Conservation (phyloP, 139 green algal genomes). For the Chlamydomonas sp. region DNA sequence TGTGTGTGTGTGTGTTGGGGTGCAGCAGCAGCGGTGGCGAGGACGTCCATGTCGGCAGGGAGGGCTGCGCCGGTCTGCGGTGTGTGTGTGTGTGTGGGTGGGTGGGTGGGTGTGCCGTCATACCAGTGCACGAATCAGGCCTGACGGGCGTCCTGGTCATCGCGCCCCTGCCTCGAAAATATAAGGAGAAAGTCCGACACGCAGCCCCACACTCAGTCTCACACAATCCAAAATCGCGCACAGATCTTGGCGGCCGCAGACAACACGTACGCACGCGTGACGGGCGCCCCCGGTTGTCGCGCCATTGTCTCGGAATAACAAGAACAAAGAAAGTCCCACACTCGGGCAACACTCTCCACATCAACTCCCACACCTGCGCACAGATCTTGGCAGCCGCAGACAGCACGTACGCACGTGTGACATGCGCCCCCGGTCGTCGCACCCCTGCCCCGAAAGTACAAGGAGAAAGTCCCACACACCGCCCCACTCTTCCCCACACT, state of each 20-base stretch:
- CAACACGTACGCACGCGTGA: neutral
- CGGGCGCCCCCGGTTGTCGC: neutral
- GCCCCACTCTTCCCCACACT: neutral
- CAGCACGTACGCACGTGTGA: conserved; percentile 42
- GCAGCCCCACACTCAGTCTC: no score
- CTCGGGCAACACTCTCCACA: neutral
- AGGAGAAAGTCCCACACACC: no score
- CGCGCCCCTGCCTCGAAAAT: neutral
- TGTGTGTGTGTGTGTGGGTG: no score
- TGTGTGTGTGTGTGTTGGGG: no score
- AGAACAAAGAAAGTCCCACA: neutral
- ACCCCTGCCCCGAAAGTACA: neutral
- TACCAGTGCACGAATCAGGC: no score
- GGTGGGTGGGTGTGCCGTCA: no score
- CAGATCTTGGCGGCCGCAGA: neutral
- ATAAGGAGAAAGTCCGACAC: no score
- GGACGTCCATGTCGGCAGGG: no score
- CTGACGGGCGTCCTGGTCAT: no score
- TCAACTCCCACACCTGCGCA: conserved; percentile 1
- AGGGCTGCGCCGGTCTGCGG: no score
- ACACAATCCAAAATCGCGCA: no score
- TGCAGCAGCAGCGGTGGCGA: no score
- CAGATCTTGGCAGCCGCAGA: conserved; percentile 65
- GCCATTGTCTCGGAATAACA: neutral
- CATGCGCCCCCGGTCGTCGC: conserved; percentile 14